Evolutionary conservation across 2,329 filamentous ascomycete species (phyloP).

Genomic region (Mollisia scopiformis): DNA sequence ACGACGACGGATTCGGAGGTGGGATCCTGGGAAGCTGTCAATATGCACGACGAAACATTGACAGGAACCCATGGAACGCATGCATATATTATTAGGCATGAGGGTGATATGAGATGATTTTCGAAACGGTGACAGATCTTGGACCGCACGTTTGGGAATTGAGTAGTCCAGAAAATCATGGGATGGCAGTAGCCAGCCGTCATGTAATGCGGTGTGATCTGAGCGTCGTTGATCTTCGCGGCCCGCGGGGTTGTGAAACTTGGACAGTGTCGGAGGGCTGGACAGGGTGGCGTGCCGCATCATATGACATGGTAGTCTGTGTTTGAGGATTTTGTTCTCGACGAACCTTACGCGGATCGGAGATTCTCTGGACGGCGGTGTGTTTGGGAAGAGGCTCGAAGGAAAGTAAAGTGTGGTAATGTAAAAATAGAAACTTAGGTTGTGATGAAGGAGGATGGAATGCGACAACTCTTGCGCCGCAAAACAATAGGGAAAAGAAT

Average conservation of each 20-base stretch:
- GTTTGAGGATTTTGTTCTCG: slow-evolving; percentile 6
- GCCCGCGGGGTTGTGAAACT: slow-evolving; percentile 19
- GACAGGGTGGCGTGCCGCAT: not conserved
- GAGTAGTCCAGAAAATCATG: not conserved
- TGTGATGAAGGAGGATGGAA: not conserved
- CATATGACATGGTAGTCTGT: not conserved
- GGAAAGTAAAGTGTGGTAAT: not conserved
- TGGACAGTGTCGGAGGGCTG: slow-evolving; percentile 8
- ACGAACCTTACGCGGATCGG: not conserved
- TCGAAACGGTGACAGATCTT: slow-evolving; percentile 18
- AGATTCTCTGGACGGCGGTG: slow-evolving; percentile 4
- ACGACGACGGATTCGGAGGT: not conserved
- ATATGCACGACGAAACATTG: not conserved
- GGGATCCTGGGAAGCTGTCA: not conserved
- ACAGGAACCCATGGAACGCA: not conserved
- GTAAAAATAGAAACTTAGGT: not conserved
- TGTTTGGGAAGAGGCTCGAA: slow-evolving; percentile 7
- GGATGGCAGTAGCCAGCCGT: not conserved
- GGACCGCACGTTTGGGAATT: not conserved
- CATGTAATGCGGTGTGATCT: slow-evolving; percentile 11
- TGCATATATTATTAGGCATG: slow-evolving; percentile 8
- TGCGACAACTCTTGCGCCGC: not conserved
- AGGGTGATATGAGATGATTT: slow-evolving; percentile 22
- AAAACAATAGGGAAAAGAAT: not conserved
- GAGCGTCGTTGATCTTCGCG: slow-evolving; percentile 11